A percentile compares a stretch with the other conserved stretches of the same genome.
phyloP scores from a whole-genome alignment of 768 basidiomycete species.

The Crucibulum laeve region DNA sequence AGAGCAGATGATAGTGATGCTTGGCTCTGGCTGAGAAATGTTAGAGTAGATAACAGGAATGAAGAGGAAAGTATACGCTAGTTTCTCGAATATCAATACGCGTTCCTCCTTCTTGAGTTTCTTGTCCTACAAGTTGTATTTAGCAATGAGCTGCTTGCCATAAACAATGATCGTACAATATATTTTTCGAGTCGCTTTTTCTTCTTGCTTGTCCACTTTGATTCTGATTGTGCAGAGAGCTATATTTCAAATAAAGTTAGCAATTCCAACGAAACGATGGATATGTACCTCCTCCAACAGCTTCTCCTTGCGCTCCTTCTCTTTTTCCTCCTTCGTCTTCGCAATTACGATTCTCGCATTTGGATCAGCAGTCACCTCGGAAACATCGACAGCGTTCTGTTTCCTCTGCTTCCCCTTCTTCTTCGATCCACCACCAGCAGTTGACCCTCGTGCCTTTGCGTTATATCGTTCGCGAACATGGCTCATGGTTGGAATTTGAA shows the following conservation, averaged over 20 bases:
- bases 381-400: conserved; percentile 12
- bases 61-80: conserved; percentile 53
- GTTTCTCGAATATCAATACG: conserved; percentile 67
- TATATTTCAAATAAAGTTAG: conserved; percentile 13
- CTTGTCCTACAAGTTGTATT: conserved; percentile 58
- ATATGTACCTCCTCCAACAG: conserved; percentile 54
- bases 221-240: conserved; percentile 52
- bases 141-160: neutral
- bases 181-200: conserved; percentile 89
- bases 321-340: conserved; percentile 60
- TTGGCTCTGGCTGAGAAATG: conserved; percentile 64
- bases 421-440: conserved; percentile 48
- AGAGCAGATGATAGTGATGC: conserved; percentile 54
- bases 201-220: conserved; percentile 80
- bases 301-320: conserved; percentile 53
- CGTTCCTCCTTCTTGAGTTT: conserved; percentile 91
- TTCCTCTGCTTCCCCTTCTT: conserved; percentile 56
- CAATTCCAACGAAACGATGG: neutral
- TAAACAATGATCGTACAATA: conserved; percentile 45
- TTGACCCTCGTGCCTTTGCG: conserved; percentile 64
- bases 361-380: conserved; percentile 34
- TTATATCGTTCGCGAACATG: conserved; percentile 43
- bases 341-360: conserved; percentile 56
- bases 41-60: conserved; percentile 13
- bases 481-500: neutral